Conservation (phyloP, 495 filamentous ascomycete genomes). For the Neurospora sp. region DNA sequence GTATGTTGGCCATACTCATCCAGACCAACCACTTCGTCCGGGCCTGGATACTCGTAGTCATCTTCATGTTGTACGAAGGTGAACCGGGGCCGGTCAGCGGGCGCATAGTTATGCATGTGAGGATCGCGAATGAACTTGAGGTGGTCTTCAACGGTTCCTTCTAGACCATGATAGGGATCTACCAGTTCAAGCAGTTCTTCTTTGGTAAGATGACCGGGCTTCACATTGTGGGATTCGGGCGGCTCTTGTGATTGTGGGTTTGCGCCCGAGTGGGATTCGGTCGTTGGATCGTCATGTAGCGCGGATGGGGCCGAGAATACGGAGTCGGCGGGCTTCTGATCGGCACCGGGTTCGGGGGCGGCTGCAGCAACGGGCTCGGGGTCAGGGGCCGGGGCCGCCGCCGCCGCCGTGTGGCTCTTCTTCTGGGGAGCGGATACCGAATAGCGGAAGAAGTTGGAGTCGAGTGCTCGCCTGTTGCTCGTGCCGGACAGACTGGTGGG, state of each 20-base stretch:
- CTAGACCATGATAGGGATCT: slow-evolving; percentile 33
- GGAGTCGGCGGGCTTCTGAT: background rate
- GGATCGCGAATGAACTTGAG: slow-evolving; percentile 34
- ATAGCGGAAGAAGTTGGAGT: slow-evolving; percentile 10
- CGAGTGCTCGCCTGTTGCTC: background rate
- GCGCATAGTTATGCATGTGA: slow-evolving; percentile 37
- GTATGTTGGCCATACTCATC: slow-evolving; percentile 12
- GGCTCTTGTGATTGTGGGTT: background rate
- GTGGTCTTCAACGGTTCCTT: slow-evolving; percentile 36
- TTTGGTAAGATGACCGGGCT: slow-evolving; percentile 11
- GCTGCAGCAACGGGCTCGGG: background rate
- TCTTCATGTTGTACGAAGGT: slow-evolving; percentile 33
- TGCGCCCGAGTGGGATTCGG: background rate
- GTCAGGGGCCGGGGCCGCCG: background rate
- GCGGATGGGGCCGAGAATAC: background rate
- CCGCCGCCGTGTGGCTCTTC: slow-evolving; percentile 12
- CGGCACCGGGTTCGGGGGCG: background rate
- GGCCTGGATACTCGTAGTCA: slow-evolving; percentile 36
- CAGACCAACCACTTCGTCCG: slow-evolving; percentile 18
- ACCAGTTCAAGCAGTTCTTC: slow-evolving; percentile 39
- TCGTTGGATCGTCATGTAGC: background rate
- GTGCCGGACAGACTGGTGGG: background rate
- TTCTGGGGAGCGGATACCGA: slow-evolving; percentile 3
- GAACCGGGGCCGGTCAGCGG: slow-evolving; percentile 31
- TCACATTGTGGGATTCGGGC: background rate